A percentile compares a stretch with the other conserved stretches of the same genome.
Evolutionary conservation across 768 basidiomycete species (phyloP).

Genomic region (Lactarius evosmus): DNA sequence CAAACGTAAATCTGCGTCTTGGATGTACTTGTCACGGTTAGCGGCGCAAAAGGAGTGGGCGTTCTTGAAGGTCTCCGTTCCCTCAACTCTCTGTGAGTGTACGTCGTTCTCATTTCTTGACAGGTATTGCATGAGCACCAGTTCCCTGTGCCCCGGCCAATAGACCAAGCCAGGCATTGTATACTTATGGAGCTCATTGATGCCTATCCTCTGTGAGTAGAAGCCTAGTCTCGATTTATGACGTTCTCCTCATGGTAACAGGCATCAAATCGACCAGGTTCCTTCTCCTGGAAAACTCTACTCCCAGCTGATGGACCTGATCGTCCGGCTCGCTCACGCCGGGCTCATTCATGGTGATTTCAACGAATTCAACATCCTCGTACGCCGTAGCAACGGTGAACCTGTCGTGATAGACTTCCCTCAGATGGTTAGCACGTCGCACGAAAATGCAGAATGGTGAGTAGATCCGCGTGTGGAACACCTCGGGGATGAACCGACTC

Average conservation of each 20-base stretch:
- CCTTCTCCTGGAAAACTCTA: conserved; percentile 88
- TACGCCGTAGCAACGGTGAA: conserved; percentile 68
- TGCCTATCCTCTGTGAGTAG: conserved; percentile 86
- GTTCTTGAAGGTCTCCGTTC: conserved; percentile 82
- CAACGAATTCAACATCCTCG: conserved; percentile 99
- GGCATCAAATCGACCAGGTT: conserved; percentile 83
- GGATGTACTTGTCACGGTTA: conserved; percentile 99
- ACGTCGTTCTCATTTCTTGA: not conserved
- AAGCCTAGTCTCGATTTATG: conserved; percentile 10
- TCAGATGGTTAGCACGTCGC: conserved; percentile 98
- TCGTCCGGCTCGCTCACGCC: conserved; percentile 88
- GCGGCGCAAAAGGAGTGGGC: conserved; percentile 98
- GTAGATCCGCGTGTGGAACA: conserved; percentile 28
- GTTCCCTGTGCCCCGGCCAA: conserved; percentile 90
- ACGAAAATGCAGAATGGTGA: conserved; percentile 95
- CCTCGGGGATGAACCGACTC: not conserved
- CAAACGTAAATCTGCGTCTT: conserved; percentile 91
- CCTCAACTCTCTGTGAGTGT: not conserved
- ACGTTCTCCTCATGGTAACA: conserved; percentile 34
- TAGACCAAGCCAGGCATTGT: conserved; percentile 94
- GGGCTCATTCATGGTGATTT: conserved; percentile 99
- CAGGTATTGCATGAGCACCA: conserved; percentile 88
- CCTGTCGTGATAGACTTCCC: conserved; percentile 98
- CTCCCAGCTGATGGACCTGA: conserved; percentile 89
- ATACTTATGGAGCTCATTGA: conserved; percentile 96